Base-by-base conservation (phyloP, 2,329 filamentous ascomycete genomes). In the Teratosphaeria pseudoeucalypti region DNA sequence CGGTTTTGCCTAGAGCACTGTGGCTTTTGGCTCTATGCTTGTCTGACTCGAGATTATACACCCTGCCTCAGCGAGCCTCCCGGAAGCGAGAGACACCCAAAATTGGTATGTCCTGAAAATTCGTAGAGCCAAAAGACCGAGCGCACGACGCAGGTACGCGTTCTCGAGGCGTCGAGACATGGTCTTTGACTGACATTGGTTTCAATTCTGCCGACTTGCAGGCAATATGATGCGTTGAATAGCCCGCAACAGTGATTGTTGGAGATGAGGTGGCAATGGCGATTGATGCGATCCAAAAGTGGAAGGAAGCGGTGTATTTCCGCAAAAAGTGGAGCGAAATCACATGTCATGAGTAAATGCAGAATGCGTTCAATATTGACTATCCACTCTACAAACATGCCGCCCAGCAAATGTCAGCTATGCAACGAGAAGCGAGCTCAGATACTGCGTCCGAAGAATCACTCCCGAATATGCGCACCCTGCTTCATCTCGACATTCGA, bases 401-500 rank as follows among this genome's bases (percentile, higher is more conserved):
- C 91, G 7, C 90, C 91, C 26, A 81, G 83, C 23, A 77, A 82
- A 26, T 99, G 94, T 73, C 84, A 85, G 57, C 79, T 86, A 64
- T 99, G 94, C 77, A 82, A 87, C 64, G 82, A 80, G 26, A 82
- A 87, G 63, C 84, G 92, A 61, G 92, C 94, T 5, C 82, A 96
- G 23, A 94, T 99, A 60, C 90, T 96, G 63, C 85, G 94, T 32
- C 92, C 94, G 1, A 97, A 97, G 74, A 96, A 97, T 70, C 85
- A 95, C 68, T 86, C 95, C 67, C 96, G 96, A 69, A 82, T 99
- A 54, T 99, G 94, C 81, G 91, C 89, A 68, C 75, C 80, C 4
- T 99, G 94, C 75, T 99, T 99, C 75, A 84, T 96, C 58, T 69
- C 78, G 11, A 82, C 94, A 54, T 99, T 99, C 71, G 94, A 99